phyloP scores from a whole-genome alignment of 495 filamentous ascomycete species.

The Lindgomyces ingoldianus region DNA sequence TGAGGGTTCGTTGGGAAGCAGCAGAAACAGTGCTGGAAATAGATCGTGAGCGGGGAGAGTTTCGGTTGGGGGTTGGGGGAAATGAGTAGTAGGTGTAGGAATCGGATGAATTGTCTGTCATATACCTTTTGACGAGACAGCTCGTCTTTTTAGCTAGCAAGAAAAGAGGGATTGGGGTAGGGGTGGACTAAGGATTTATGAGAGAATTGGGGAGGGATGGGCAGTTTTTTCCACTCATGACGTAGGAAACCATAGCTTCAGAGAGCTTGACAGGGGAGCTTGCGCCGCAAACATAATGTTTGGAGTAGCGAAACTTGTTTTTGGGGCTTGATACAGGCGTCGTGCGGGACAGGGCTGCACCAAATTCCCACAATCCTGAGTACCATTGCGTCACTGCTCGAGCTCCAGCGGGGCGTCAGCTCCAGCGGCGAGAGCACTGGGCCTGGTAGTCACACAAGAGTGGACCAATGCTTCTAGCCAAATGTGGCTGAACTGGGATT shows the following conservation, averaged over 20 bases:
- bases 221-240: slow-evolving; percentile 25
- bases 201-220: slow-evolving; percentile 1
- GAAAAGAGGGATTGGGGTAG: background rate
- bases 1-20: slow-evolving; percentile 26
- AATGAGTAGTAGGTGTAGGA: slow-evolving; percentile 57
- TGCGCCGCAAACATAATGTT: slow-evolving; percentile 26
- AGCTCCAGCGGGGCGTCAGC: slow-evolving; percentile 33
- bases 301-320: slow-evolving; percentile 29
- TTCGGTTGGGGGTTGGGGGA: slow-evolving; percentile 51
- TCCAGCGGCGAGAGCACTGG: slow-evolving; percentile 16
- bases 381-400: slow-evolving; percentile 37
- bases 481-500: slow-evolving; percentile 32
- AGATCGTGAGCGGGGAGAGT: slow-evolving; percentile 45
- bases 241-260: slow-evolving; percentile 26
- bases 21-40: slow-evolving; percentile 43
- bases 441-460: slow-evolving; percentile 9
- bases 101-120: slow-evolving; percentile 50
- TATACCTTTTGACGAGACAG: slow-evolving; percentile 41
- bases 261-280: slow-evolving; percentile 21
- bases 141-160: slow-evolving; percentile 24
- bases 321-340: slow-evolving; percentile 12
- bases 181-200: slow-evolving; percentile 24
- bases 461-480: slow-evolving; percentile 3
- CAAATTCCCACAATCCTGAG: background rate
- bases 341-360: slow-evolving; percentile 16